Evolutionary conservation across 768 basidiomycete species (phyloP), one percentile per base, ranked within the genome.

Genomic region (Lactifluus volemus): DNA sequence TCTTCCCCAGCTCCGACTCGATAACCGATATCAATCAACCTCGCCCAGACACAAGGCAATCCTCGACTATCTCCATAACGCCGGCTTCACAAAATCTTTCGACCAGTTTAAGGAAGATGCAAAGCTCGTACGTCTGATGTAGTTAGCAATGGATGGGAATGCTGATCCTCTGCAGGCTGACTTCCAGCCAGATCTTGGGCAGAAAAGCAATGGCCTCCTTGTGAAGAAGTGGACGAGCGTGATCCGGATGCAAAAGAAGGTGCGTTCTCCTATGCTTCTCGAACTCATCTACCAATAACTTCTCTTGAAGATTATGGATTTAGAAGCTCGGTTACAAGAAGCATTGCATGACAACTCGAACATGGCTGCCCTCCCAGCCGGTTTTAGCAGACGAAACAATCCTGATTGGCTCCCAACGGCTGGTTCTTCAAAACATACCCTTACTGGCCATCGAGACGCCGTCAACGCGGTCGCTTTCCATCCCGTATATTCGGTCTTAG

Each of bases 391-490:
- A 50, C 69, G 76, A 55, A 71, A 68, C 61, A 69, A 74, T 38
- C 68, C 71, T 55, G 81, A 81, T 61, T 85, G 83, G 81, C 67
- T 84, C 12, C 84, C 84, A 6, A 75, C 80, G 2, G 59, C 63
- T 7, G 54, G 59, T 29, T 55, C 65, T 30, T 73, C 80, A 4
- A 70, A 76, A 49, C 79, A 81, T 67, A 73, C 75, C 12, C 71
- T 82, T 11, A 72, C 77, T 4, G 79, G 79, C 25, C 81, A 82
- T 63, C 72, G 81, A 34, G 69, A 71, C 10, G 75, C 77, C 9
- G 72, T 82, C 56, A 80, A 76, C 10, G 67, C 73, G 45, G 77
- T 84, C n/a, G 75, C 80, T 2, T 84, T 84, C 63, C 83, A 84
- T 65, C 83, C 83, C 0, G 68, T 78, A 2, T 83, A 78, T 73